A percentile compares a stretch with the other conserved stretches of the same genome.
Evolutionary conservation across 1,284 basidiomycete species (phyloP).

Genomic region (Puccinia hordei): DNA sequence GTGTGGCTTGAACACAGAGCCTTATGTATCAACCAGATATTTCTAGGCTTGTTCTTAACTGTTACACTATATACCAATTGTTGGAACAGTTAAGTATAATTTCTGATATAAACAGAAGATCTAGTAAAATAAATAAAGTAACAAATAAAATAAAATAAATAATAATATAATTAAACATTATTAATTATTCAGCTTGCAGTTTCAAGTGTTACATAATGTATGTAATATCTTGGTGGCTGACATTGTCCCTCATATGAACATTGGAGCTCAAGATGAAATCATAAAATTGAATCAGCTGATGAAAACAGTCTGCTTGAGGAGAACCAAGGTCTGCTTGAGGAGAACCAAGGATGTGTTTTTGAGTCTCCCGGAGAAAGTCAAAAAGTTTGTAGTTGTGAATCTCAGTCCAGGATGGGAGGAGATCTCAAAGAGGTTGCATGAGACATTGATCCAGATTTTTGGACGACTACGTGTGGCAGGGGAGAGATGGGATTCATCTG

Average conservation of each 20-base stretch:
- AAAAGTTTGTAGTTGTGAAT: background rate
- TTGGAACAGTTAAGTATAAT: too few species aligned
- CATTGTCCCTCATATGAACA: slow-evolving; percentile 8
- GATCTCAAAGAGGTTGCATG: background rate
- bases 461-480: background rate
- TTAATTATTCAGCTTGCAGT: too few species aligned
- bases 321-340: slow-evolving; percentile 16
- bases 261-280: slow-evolving; percentile 6
- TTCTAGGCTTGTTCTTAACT: too few species aligned
- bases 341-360: slow-evolving; percentile 9
- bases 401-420: background rate
- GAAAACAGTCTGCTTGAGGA: slow-evolving; percentile 6
- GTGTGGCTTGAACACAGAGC: too few species aligned
- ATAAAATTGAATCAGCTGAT: slow-evolving; percentile 3
- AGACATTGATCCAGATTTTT: background rate
- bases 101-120: too few species aligned
- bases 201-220: too few species aligned
- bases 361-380: slow-evolving; percentile 6
- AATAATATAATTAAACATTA: too few species aligned
- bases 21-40: too few species aligned
- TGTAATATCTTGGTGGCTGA: too few species aligned
- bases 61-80: too few species aligned
- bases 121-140: too few species aligned
- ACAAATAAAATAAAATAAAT: too few species aligned
- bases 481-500: background rate